Conservation (phyloP, 371 early-diverging fungal species). For the Paraphysoderma sedebokerense region DNA sequence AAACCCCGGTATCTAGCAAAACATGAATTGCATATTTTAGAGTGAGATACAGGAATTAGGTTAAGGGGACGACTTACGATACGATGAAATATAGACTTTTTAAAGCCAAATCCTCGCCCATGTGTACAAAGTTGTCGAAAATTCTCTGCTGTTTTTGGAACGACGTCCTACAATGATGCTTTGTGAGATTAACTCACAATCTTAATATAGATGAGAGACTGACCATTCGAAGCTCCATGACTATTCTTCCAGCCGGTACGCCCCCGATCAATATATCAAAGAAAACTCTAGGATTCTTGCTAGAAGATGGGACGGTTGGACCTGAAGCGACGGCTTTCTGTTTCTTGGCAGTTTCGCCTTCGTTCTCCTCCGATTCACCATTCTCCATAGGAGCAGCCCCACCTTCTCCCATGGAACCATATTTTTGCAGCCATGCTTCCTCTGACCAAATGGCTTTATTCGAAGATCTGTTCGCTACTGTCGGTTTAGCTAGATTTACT, state of each 20-base stretch:
- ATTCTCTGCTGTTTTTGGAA: constrained; percentile 25
- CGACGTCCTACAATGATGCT: constrained; percentile 53
- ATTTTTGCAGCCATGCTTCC: no score
- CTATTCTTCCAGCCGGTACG: no score
- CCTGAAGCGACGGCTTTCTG: no score
- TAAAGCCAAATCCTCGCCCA: constrained; percentile 48
- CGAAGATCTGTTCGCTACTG: no score
- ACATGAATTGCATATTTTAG: constrained; percentile 17
- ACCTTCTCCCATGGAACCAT: no score
- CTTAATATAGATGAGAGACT: no score
- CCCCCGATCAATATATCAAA: constrained; percentile 58
- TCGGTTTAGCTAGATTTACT: constrained; percentile 65
- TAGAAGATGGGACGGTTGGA: no score
- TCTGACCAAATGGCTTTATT: no score
- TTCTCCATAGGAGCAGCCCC: no score
- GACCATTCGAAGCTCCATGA: constrained; percentile 27
- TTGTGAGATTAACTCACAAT: no score
- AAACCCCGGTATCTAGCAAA: constrained; percentile 3
- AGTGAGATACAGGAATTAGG: constrained; percentile 17
- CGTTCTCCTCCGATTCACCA: no score
- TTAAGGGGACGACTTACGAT: constrained; percentile 27
- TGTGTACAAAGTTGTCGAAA: constrained; percentile 25
- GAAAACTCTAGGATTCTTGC: constrained; percentile 37
- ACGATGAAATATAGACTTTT: constrained; percentile 76
- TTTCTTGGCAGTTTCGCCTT: no score